phyloP scores from a whole-genome alignment of 1,284 basidiomycete genomes.

The Flammula alnicola region DNA sequence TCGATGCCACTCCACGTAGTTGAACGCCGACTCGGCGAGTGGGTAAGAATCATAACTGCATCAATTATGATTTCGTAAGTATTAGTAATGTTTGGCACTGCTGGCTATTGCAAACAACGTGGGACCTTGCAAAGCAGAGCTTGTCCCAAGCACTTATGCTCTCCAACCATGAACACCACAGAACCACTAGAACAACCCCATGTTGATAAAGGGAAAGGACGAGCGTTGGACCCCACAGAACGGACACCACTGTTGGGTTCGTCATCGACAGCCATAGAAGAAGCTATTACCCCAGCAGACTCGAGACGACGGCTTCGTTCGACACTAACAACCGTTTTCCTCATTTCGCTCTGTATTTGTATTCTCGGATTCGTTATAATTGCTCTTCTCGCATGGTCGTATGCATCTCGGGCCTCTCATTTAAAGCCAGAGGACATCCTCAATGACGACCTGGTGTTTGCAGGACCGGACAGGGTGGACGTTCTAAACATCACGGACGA shows the following conservation, averaged over 20 bases:
- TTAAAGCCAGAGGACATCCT: slow-evolving; percentile 64
- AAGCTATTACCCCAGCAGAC: slow-evolving; percentile 22
- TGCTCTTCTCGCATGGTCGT: slow-evolving; percentile 62
- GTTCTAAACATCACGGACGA: slow-evolving; percentile 64
- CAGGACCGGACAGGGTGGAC: slow-evolving; percentile 63
- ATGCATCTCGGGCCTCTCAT: slow-evolving; percentile 56
- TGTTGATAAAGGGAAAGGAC: slow-evolving; percentile 49
- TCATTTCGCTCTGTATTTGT: slow-evolving; percentile 43
- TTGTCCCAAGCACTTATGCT: no score
- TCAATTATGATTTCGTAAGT: no score
- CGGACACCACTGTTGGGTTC: slow-evolving; percentile 47
- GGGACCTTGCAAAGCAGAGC: no score
- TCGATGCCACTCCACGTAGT: no score
- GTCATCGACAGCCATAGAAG: slow-evolving; percentile 21
- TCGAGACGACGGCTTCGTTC: slow-evolving; percentile 44
- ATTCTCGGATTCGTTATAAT: slow-evolving; percentile 48
- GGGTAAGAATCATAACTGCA: no score
- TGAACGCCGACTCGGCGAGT: no score
- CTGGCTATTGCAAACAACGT: no score
- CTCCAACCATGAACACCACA: no score
- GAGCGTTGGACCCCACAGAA: slow-evolving; percentile 46
- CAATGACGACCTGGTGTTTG: slow-evolving; percentile 55
- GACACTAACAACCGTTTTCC: slow-evolving; percentile 53
- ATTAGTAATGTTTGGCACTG: no score
- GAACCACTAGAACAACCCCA: not conserved